Percentiles rank a stretch among this genome's conserved stretches.
Evolutionary conservation across 306 rosid species (phyloP).

Genomic region (Gastrolobium bilobum): DNA sequence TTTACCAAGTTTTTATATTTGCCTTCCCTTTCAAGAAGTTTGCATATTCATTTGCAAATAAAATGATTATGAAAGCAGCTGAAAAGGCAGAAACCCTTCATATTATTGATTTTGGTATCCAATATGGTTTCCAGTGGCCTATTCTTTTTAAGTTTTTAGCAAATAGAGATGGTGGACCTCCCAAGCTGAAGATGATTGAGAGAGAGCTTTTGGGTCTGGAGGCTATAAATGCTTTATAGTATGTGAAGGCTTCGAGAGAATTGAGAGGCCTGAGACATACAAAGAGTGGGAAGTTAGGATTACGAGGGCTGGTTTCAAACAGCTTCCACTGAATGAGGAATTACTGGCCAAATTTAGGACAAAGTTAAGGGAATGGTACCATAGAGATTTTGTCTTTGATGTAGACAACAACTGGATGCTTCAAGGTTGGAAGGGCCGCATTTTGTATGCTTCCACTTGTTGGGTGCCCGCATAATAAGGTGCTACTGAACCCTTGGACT

Average conservation of each 20-base stretch:
- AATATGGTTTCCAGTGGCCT: conserved; percentile 92
- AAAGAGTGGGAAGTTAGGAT: conserved; percentile 75
- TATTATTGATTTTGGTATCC: conserved; percentile 85
- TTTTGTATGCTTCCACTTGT: conserved; percentile 73
- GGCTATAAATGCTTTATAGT: conserved; percentile 76
- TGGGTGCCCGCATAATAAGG: conserved; percentile 68
- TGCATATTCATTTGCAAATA: conserved; percentile 57
- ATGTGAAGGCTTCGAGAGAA: conserved; percentile 77
- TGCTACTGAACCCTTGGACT: background rate
- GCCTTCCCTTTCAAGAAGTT: conserved; percentile 67
- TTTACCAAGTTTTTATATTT: conserved; percentile 50
- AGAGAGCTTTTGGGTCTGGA: conserved; percentile 69
- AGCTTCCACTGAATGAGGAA: conserved; percentile 60
- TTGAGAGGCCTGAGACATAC: conserved; percentile 85
- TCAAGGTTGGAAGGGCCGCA: conserved; percentile 91
- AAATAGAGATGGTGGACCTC: conserved; percentile 73
- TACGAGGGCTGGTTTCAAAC: conserved; percentile 73
- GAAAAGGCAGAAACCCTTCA: conserved; percentile 65
- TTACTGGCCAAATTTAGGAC: conserved; percentile 50
- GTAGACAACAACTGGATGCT: conserved; percentile 75
- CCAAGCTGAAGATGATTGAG: conserved; percentile 73
- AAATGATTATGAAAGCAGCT: conserved; percentile 62
- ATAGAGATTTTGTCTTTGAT: conserved; percentile 72
- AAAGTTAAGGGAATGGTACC: conserved; percentile 62
- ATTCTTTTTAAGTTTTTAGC: conserved; percentile 68